Evolutionary conservation across 495 filamentous ascomycete genomes (phyloP).

Genomic region (Coniosporium apollinis): DNA sequence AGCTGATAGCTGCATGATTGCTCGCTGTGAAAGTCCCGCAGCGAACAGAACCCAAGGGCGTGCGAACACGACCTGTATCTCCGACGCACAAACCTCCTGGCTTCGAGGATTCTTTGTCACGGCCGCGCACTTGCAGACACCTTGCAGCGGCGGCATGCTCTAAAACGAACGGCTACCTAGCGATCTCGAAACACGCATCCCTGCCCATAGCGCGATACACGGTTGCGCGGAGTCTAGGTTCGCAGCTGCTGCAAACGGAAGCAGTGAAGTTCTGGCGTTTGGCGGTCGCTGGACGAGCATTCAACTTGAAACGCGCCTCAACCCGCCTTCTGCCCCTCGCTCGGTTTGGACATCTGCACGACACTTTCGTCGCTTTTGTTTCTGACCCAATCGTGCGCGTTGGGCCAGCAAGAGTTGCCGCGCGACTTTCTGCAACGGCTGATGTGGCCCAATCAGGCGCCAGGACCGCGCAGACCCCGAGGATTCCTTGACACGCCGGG

Average conservation of each 20-base stretch:
- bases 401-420: no score
- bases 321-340: not conserved
- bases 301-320: not conserved
- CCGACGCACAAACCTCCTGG: constrained; percentile 7
- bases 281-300: not conserved
- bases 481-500: no score
- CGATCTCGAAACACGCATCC: constrained; percentile 11
- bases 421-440: no score
- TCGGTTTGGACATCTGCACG: no score
- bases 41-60: no score
- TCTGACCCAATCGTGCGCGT: no score
- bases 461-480: no score
- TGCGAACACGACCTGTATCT: no score
- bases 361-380: no score
- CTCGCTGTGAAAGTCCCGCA: no score
- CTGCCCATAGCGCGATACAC: not conserved
- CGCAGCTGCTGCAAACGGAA: not conserved
- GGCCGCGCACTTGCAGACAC: constrained; percentile 6
- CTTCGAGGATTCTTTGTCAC: not conserved
- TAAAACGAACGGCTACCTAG: constrained; percentile 9
- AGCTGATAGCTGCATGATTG: no score
- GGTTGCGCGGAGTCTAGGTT: not conserved
- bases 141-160: constrained; percentile 6
- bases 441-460: no score
- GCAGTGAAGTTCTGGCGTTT: not conserved